Conservation (phyloP, 192 early-diverging fungal genomes). For the Obelidium mucronatum region DNA sequence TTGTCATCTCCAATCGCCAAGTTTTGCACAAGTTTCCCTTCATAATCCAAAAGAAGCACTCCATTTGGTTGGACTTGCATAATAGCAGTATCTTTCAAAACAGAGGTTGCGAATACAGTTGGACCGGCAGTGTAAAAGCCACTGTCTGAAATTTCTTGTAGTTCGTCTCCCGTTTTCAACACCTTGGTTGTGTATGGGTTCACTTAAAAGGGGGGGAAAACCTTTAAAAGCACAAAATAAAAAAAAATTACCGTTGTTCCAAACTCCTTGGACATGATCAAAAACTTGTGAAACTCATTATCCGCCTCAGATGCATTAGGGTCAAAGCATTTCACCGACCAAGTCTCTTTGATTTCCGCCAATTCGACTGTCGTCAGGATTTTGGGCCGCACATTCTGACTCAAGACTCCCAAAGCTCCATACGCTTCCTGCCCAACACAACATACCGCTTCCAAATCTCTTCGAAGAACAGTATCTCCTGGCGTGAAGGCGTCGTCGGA, state of each 20-base stretch:
- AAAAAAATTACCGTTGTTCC: conserved; percentile 66
- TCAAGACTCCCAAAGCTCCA: conserved; percentile 68
- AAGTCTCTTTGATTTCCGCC: conserved; percentile 65
- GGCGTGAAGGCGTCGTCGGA: conserved; percentile 39
- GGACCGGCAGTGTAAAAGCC: conserved; percentile 79
- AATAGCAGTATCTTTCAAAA: conserved; percentile 74
- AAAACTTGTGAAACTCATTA: conserved; percentile 41
- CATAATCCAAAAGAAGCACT: conserved; percentile 74
- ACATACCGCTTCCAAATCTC: conserved; percentile 63
- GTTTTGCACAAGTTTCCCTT: conserved; percentile 61
- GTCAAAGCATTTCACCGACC: conserved; percentile 71
- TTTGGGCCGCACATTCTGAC: conserved; percentile 67
- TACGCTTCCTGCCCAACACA: conserved; percentile 64
- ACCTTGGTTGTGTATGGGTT: conserved; percentile 55
- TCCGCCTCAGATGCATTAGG: conserved; percentile 10
- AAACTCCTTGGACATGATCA: conserved; percentile 71
- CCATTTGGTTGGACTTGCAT: conserved; percentile 87
- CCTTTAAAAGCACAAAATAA: neutral
- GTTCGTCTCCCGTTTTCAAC: conserved; percentile 81
- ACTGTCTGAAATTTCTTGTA: conserved; percentile 76
- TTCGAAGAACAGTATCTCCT: conserved; percentile 12
- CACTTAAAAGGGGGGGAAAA: no score
- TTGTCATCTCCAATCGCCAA: conserved; percentile 54
- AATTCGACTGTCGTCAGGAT: conserved; percentile 64
- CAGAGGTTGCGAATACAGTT: conserved; percentile 78